These are phyloP conservation scores for Fusarium transvaalense DNA, from an alignment of 2,329 filamentous ascomycete species.

Conservation along the genomic window DNA sequence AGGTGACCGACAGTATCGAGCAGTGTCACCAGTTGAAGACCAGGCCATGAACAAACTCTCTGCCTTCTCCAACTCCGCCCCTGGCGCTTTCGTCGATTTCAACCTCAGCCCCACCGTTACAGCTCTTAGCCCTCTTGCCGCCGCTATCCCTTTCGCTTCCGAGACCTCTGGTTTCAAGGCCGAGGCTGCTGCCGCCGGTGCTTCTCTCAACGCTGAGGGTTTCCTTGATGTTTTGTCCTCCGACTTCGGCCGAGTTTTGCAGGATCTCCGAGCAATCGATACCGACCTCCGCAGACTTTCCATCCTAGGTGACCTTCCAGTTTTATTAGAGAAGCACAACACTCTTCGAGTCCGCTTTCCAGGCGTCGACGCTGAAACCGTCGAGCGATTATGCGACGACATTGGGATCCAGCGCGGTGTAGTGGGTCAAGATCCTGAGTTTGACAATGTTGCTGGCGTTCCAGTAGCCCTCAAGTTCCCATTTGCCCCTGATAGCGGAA, in stretches of 20 bases:
- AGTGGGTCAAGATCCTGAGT: constrained; percentile 81
- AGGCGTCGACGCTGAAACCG: constrained; percentile 85
- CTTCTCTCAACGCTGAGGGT: constrained; percentile 82
- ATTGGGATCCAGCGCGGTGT: constrained; percentile 84
- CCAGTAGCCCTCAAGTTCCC: constrained; percentile 86
- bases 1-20: constrained; percentile 83
- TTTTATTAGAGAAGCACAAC: constrained; percentile 76
- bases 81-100: constrained; percentile 91
- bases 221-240: constrained; percentile 86
- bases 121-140: constrained; percentile 79
- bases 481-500: constrained; percentile 74
- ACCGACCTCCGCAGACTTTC: constrained; percentile 85
- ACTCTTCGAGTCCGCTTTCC: constrained; percentile 87
- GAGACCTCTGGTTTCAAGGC: constrained; percentile 60
- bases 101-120: constrained; percentile 89
- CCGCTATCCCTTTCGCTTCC: constrained; percentile 62
- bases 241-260: constrained; percentile 88
- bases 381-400: constrained; percentile 87
- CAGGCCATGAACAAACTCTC: constrained; percentile 77
- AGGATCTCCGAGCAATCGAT: constrained; percentile 83
- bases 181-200: constrained; percentile 57
- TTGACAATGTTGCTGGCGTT: constrained; percentile 74
- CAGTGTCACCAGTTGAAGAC: constrained; percentile 80
- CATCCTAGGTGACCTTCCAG: constrained; percentile 83
- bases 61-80: constrained; percentile 64